Base-by-base conservation (phyloP, 2,329 filamentous ascomycete species). In the Ophiocordyceps camponoti-floridani region DNA sequence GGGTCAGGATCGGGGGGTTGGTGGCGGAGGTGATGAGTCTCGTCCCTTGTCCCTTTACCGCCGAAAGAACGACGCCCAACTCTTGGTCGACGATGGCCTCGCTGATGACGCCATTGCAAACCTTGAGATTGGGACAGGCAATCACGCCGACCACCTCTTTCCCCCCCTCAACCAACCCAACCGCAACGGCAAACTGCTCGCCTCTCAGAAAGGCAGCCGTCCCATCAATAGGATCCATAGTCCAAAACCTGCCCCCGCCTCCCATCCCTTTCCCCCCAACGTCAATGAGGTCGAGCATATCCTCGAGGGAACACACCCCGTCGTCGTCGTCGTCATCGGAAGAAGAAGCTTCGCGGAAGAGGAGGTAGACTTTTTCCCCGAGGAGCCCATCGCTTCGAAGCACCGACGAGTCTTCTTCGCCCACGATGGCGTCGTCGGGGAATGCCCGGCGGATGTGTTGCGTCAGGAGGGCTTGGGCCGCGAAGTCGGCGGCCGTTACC, bases 141-240 rank as follows among this genome's bases (percentile, higher is more conserved):
- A 79, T 59, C 2, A 77, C 71, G n/a, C 70, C 75, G 19, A 81
- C 55, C 43, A 69, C 62, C 55, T 81, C 72, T 41, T 58, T 52
- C 4, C 76, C 76, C 44, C 77, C 62, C 47, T 75, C 68, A 2
- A 80, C 57, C 49, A 81, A 58, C 3, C 72, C 70, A 18, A 80
- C 59, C 47, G 73, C 73, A 4, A 81, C 73, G 3, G 71, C 76
- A 47, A 79, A 81, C 58, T 81, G 77, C 56, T 75, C 66, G 3
- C 72, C 72, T 37, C 61, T 60, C 50, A 81, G 69, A 47, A 78
- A 81, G 0, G 75, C 72, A 14, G 70, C 71, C 1, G 77, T 81
- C 28, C 77, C 77, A 50, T 81, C 77, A 8, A 81, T 71, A 0
- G 77, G 77, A 52, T 81, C 77, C 54, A 81, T 68, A 28, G 76